Conservation (phyloP, 495 filamentous ascomycete species). For the Glarea lozoyensis region DNA sequence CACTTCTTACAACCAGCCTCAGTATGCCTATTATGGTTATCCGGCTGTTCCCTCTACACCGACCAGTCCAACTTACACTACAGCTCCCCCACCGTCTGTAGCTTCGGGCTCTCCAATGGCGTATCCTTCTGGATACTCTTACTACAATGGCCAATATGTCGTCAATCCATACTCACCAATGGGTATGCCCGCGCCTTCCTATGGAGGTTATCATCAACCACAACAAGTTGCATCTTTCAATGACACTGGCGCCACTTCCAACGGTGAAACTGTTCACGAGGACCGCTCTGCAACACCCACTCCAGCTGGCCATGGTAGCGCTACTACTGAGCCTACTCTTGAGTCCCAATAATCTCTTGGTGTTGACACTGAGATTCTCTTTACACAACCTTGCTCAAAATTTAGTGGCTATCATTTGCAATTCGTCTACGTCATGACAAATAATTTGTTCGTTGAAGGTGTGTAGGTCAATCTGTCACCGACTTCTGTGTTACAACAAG, state of each 20-base stretch:
- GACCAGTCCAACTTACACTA: too few relatives aligned
- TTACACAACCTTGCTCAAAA: neutral
- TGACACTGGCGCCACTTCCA: neutral
- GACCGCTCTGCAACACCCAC: constrained; percentile 16
- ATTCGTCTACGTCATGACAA: neutral
- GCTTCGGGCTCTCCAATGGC: neutral
- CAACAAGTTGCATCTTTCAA: neutral
- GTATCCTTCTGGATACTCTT: neutral
- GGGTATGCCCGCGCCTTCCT: neutral
- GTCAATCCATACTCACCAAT: neutral
- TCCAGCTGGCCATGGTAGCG: constrained; percentile 5
- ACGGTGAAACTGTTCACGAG: constrained; percentile 3
- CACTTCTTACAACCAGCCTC: neutral
- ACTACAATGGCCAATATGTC: neutral
- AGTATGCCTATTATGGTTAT: neutral
- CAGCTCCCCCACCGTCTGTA: neutral
- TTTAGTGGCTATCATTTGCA: neutral
- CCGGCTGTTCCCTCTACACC: too few relatives aligned
- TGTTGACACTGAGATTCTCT: neutral
- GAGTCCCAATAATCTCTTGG: constrained; percentile 2
- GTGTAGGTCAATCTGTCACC: neutral
- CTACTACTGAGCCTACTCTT: constrained; percentile 1
- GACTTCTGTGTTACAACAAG: neutral
- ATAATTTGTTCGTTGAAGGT: neutral
- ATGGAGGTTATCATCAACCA: neutral